Evolutionary conservation across 345 rosid genomes (phyloP).

Genomic region (Arabidopsis arenosa): DNA sequence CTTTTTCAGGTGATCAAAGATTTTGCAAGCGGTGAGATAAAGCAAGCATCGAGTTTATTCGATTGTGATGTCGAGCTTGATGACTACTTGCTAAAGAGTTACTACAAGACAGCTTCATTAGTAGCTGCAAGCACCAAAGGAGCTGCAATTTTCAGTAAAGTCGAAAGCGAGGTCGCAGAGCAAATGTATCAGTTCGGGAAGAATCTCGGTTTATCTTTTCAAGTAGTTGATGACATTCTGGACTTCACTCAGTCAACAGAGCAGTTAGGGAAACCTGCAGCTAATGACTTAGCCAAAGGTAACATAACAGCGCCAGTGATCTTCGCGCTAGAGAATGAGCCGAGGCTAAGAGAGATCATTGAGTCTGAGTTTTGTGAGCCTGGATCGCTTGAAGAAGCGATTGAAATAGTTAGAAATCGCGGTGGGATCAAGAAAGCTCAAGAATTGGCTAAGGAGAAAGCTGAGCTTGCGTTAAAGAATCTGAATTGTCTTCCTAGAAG

Average conservation of each 20-base stretch:
- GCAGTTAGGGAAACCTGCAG: slow-evolving; percentile 95
- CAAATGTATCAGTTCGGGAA: slow-evolving; percentile 82
- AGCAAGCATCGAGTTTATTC: slow-evolving; percentile 94
- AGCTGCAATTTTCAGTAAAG: slow-evolving; percentile 86
- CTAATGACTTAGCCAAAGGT: slow-evolving; percentile 81
- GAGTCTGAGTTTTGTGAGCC: slow-evolving; percentile 89
- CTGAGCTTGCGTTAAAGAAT: slow-evolving; percentile 72
- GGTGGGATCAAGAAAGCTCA: slow-evolving; percentile 86
- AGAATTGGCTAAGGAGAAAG: slow-evolving; percentile 80
- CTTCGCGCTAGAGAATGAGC: slow-evolving; percentile 76
- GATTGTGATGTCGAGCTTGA: slow-evolving; percentile 80
- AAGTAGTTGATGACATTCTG: slow-evolving; percentile 88
- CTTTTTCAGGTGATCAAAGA: slow-evolving; percentile 87
- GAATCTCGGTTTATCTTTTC: slow-evolving; percentile 94
- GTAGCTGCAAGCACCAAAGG: slow-evolving; percentile 95
- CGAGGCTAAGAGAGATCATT: slow-evolving; percentile 80
- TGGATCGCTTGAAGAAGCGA: slow-evolving; percentile 82
- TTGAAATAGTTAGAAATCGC: slow-evolving; percentile 60
- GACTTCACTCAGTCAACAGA: slow-evolving; percentile 93
- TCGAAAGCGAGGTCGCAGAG: slow-evolving; percentile 53
- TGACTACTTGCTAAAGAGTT: slow-evolving; percentile 89
- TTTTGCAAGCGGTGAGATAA: slow-evolving; percentile 98
- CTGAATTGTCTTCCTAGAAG: slow-evolving; percentile 70
- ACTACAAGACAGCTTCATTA: slow-evolving; percentile 91
- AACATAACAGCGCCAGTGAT: slow-evolving; percentile 94